These are phyloP conservation scores for Dendrobium chrysotoxum DNA, from an alignment of 106 monocot species.

Conservation along the genomic window DNA sequence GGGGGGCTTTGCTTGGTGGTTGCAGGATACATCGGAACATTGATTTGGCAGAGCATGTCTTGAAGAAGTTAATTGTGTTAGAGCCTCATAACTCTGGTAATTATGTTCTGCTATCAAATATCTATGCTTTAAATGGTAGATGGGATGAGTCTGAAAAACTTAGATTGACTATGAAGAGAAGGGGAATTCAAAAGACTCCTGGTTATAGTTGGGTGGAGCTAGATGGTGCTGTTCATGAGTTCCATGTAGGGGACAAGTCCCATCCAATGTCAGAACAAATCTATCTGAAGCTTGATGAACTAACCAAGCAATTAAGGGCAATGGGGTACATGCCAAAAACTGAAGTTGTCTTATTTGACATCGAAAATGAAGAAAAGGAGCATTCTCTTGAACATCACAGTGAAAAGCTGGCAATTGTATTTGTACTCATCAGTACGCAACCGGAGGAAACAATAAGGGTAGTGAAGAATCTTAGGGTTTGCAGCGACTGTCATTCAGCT, in stretches of 20 bases:
- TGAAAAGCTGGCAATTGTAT: slow-evolving; percentile 52
- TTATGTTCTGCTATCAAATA: slow-evolving; percentile 65
- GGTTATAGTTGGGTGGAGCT: slow-evolving; percentile 72
- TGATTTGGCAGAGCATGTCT: slow-evolving; percentile 41
- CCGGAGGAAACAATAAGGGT: slow-evolving; percentile 44
- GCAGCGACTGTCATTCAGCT: slow-evolving; percentile 61
- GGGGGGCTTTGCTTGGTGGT: slow-evolving; percentile 69
- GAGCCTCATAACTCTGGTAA: slow-evolving; percentile 77
- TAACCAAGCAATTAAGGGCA: slow-evolving; percentile 34
- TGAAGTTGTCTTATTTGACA: slow-evolving; percentile 47
- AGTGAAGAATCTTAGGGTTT: slow-evolving; percentile 78
- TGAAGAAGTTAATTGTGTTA: slow-evolving; percentile 45
- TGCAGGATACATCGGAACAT: slow-evolving; percentile 45
- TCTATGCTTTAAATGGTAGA: slow-evolving; percentile 49
- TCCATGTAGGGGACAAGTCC: slow-evolving; percentile 53
- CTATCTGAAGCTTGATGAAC: slow-evolving; percentile 43
- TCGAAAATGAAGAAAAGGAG: slow-evolving; percentile 54
- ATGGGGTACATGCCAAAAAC: slow-evolving; percentile 36
- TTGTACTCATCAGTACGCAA: slow-evolving; percentile 18
- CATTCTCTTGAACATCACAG: slow-evolving; percentile 42
- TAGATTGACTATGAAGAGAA: slow-evolving; percentile 41
- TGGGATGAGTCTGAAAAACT: slow-evolving; percentile 63
- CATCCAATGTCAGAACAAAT: slow-evolving; percentile 39
- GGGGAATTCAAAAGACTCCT: slow-evolving; percentile 52
- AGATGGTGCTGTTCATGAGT: slow-evolving; percentile 54